Conservation (phyloP, 2,329 filamentous ascomycete genomes). For the Sclerotinia spermophila region DNA sequence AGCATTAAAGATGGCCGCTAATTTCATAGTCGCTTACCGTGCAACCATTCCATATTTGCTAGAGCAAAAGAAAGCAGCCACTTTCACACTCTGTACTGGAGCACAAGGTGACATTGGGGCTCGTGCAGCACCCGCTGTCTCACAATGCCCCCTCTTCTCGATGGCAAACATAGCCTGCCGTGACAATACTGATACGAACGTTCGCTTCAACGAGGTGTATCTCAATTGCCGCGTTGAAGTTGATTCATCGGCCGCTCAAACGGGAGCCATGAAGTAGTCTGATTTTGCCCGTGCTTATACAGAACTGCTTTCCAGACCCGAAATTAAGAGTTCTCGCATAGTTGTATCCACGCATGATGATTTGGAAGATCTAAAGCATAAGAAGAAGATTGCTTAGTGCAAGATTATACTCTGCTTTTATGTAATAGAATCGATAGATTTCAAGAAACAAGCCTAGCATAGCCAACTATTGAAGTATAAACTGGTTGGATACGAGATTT, state of each 20-base stretch:
- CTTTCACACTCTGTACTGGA: conserved; percentile 39
- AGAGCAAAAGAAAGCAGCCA: conserved; percentile 33
- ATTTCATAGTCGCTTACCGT: conserved; percentile 6
- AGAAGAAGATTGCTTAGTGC: conserved; percentile 11
- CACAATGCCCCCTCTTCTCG: conserved; percentile 41
- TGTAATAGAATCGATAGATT: neutral
- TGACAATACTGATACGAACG: conserved; percentile 36
- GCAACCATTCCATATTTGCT: conserved; percentile 38
- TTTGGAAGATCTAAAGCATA: conserved; percentile 18
- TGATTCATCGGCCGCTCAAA: conserved; percentile 26
- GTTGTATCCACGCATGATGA: conserved; percentile 16
- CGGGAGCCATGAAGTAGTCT: conserved; percentile 22
- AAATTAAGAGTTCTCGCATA: conserved; percentile 24
- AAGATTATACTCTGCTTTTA: neutral
- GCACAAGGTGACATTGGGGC: conserved; percentile 31
- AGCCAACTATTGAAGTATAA: neutral
- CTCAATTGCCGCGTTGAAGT: conserved; percentile 36
- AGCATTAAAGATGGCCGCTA: neutral
- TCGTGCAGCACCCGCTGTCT: conserved; percentile 31
- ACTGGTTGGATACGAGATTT: neutral
- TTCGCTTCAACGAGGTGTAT: conserved; percentile 43
- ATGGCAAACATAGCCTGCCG: conserved; percentile 36
- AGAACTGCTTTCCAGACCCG: conserved; percentile 23
- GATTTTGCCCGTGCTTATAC: conserved; percentile 28
- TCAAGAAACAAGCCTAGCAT: neutral